These are phyloP conservation scores for Begonia peltatifolia DNA, from an alignment of 306 rosid species.

Conservation along the genomic window DNA sequence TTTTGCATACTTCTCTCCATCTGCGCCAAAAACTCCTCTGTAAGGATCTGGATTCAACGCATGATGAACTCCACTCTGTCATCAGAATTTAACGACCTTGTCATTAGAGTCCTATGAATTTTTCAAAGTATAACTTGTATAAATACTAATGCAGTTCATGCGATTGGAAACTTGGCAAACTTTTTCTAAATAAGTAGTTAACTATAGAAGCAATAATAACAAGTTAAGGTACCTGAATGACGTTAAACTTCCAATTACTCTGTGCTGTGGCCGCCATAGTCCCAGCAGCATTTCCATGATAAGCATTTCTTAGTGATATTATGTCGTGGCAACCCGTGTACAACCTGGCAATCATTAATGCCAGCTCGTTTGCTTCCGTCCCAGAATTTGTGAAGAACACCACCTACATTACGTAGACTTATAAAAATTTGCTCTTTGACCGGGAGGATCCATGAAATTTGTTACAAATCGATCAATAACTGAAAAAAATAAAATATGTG, in stretches of 20 bases:
- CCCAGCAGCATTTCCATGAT: slow-evolving; percentile 78
- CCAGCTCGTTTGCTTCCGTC: slow-evolving; percentile 94
- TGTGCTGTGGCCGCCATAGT: slow-evolving; percentile 94
- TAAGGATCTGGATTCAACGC: slow-evolving; percentile 92
- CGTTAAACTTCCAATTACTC: slow-evolving; percentile 68
- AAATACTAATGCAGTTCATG: too few relatives aligned
- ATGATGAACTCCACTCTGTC: slow-evolving; percentile 85
- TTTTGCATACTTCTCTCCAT: slow-evolving; percentile 71
- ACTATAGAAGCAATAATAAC: neutral
- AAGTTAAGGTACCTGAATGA: slow-evolving; percentile 43
- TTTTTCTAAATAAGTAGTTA: neutral
- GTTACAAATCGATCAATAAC: too few relatives aligned
- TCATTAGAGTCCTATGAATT: too few relatives aligned
- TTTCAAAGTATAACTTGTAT: too few relatives aligned
- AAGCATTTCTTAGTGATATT: slow-evolving; percentile 69
- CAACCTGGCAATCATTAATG: slow-evolving; percentile 59
- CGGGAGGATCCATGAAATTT: too few relatives aligned
- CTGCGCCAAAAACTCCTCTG: slow-evolving; percentile 84
- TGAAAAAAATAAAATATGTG: too few relatives aligned
- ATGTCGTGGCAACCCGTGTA: slow-evolving; percentile 72
- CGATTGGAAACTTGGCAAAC: too few relatives aligned
- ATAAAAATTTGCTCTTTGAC: too few relatives aligned
- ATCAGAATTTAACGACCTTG: neutral
- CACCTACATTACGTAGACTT: slow-evolving; percentile 25
- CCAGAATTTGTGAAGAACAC: slow-evolving; percentile 94